Evolutionary conservation across 2,329 filamentous ascomycete species (phyloP).

Genomic region (Stenocarpella maydis): DNA sequence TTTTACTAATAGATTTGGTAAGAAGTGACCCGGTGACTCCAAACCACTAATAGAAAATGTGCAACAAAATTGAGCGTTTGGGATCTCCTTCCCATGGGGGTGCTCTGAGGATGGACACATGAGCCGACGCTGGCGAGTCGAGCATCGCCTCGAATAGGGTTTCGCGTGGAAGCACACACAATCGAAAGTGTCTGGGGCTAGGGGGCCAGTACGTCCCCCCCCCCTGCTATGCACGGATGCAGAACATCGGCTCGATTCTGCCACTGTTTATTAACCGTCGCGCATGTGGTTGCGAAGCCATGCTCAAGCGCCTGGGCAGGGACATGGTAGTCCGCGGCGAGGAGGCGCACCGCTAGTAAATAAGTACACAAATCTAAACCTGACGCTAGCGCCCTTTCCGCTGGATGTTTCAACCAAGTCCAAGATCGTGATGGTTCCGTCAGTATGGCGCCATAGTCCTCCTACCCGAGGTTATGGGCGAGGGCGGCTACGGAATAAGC

Average conservation of each 20-base stretch:
- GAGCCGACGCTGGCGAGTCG: neutral
- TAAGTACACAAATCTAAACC: neutral
- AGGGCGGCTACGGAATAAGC: slow-evolving; percentile 1
- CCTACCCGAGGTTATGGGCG: neutral
- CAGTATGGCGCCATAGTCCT: neutral
- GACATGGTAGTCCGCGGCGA: slow-evolving; percentile 13
- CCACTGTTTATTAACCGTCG: neutral
- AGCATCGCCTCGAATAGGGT: slow-evolving; percentile 8
- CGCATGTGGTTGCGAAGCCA: neutral
- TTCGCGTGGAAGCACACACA: neutral
- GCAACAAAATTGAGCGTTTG: no score
- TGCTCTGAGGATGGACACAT: no score
- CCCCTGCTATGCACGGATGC: neutral
- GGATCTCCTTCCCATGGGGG: no score
- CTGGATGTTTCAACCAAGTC: slow-evolving; percentile 12
- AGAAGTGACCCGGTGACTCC: no score
- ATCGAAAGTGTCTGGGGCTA: neutral
- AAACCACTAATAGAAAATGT: no score
- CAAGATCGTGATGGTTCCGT: neutral
- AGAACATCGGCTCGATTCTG: neutral
- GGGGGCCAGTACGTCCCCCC: neutral
- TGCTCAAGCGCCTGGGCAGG: neutral
- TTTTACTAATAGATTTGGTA: no score
- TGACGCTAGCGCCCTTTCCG: slow-evolving; percentile 5
- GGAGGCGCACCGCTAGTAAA: neutral